Conservation (phyloP, 2,329 filamentous ascomycete genomes). For the Fusarium anthophilum region DNA sequence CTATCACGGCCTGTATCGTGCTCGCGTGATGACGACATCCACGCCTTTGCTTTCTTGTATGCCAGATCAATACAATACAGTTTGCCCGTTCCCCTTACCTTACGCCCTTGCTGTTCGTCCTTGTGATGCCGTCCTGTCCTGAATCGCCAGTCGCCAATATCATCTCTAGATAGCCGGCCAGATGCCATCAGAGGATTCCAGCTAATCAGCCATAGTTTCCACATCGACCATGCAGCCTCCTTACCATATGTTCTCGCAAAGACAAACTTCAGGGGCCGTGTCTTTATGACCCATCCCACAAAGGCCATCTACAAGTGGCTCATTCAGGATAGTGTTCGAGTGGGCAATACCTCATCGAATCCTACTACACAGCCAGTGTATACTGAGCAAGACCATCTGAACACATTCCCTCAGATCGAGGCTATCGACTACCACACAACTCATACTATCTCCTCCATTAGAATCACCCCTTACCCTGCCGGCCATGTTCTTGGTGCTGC, state of each 20-base stretch:
- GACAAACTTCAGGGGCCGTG: constrained; percentile 94
- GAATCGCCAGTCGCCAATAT: constrained; percentile 21
- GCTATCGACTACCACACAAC: constrained; percentile 99
- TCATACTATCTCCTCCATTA: constrained; percentile 94
- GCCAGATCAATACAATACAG: constrained; percentile 53
- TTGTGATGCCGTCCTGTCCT: constrained; percentile 44
- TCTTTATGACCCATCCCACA: constrained; percentile 99
- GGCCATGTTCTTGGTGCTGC: constrained; percentile 98
- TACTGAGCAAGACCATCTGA: constrained; percentile 93
- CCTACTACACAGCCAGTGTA: constrained; percentile 80
- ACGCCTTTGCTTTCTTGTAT: constrained; percentile 43
- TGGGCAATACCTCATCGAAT: constrained; percentile 76
- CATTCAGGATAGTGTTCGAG: constrained; percentile 94
- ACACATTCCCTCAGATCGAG: constrained; percentile 93
- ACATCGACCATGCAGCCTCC: constrained; percentile 98
- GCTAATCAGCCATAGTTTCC: constrained; percentile 74
- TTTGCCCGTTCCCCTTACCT: constrained; percentile 38
- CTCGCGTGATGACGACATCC: constrained; percentile 42
- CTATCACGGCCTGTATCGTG: constrained; percentile 26
- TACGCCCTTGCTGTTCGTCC: constrained; percentile 37
- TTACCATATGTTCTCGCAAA: constrained; percentile 96
- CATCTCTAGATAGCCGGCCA: constrained; percentile 13
- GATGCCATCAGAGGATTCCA: constrained; percentile 16
- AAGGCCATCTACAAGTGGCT: constrained; percentile 99
- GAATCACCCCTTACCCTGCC: constrained; percentile 95